Evolutionary conservation across 2,329 filamentous ascomycete species (phyloP), one percentile per base, ranked within the genome.

Genomic region (Fusarium torulosum): DNA sequence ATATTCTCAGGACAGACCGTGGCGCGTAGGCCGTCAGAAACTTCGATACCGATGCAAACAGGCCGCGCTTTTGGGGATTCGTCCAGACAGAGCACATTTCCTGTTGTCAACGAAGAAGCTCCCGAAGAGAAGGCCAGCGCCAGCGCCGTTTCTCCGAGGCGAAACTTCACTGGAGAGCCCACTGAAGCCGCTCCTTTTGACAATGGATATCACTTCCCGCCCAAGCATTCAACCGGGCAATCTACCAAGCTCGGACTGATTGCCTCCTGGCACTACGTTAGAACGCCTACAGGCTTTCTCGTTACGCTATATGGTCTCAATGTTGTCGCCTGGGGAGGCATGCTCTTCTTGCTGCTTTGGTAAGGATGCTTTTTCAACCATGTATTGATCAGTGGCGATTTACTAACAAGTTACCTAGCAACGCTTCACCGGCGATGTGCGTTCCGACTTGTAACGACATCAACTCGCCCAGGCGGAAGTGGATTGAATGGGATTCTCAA

Each of bases 271-370:
- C 85, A 87, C 52, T 97, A 93, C 81, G 87, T 91, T 71, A 81
- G 86, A 37, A 96, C 92, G 0, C 91, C 91, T 0, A 78, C 91
- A 54, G 93, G 93, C 4, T 93, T 96, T 75, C 81, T 92, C 53
- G 86, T 95, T 40, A 91, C 89, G 3, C 77, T 97, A 7, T 97
- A 96, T 77, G 88, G 90, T 14, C 84, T 96, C 58, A 94, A 95
- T 67, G 86, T 97, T 20, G 87, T 97, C 11, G 94, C 91, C 1
- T 97, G 93, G 93, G 93, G 93, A 51, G 93, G 91, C 59, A 97
- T 97, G 93, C 84, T 97, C 33, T 96, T 97, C 79, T 82, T 97
- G 19, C 83, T 97, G 3, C 87, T 97, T 25, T 91, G 90, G 81
- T 92, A 93, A 62, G 53, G 31, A 51, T 25, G n/a, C 31, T 20